Evolutionary conservation across 83 land plant species (phyloP), one percentile per base, ranked within the genome.

Genomic region (Isoetes engelmannii): DNA sequence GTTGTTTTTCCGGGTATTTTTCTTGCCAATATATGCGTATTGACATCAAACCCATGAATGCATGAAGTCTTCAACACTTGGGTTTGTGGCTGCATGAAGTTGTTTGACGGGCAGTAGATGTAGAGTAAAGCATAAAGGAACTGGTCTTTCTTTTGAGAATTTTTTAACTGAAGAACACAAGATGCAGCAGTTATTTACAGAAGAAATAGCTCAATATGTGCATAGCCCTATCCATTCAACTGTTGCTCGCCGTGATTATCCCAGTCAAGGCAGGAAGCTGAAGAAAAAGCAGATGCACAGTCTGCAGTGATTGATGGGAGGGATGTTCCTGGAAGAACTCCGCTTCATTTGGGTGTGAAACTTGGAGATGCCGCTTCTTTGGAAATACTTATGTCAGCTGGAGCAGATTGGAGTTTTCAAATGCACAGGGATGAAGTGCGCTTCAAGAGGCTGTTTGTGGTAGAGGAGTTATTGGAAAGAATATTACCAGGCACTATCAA

Each of bases 391-490:
- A 81, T 85, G 84, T 61, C 69, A 8, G 83, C 85, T 7, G 92
- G 92, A 45, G 88, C 86, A 4, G 88, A 88, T 61, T 83, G 84
- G 83, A 80, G 82, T 73, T 70, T 88, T 63, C 92, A 75, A 88
- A 88, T 45, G 86, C 82, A 53, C 80, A 72, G 6, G 92, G 92
- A 0, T 88, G 92, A 88, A 81, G 84, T 57, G 80, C 92, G 3
- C 77, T 88, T n/a, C 92, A 88, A 71, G 92, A 88, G 48, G 88
- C 92, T 4, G 77, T 88, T 3, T 85, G 88, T 55, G 73, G 71
- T 13, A 71, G 84, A 45, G 88, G 83, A 63, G 80, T 61, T 4
- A 81, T 89, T 41, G 88, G 90, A 0, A 77, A 46, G 88, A 77
- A 75, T 5, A 87, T 89, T 15, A 82, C 87, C 45, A 55, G 82